Evolutionary conservation across 2,329 filamentous ascomycete genomes (phyloP).

Genomic region (Aspergillus ustus): DNA sequence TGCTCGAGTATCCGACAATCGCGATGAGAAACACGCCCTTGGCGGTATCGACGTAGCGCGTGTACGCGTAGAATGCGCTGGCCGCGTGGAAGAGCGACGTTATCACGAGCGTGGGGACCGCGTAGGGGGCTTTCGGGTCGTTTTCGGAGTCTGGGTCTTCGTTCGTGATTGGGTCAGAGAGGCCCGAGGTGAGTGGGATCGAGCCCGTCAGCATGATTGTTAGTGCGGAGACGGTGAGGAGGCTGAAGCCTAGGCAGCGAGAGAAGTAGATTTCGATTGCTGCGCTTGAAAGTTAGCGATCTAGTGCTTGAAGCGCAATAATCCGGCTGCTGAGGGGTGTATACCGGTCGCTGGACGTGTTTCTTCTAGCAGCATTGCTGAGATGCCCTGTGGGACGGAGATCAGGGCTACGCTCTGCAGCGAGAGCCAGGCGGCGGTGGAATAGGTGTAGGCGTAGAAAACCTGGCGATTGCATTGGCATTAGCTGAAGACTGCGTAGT

Average conservation of each 20-base stretch:
- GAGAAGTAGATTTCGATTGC: constrained; percentile 75
- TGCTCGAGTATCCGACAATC: constrained; percentile 58
- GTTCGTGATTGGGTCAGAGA: constrained; percentile 46
- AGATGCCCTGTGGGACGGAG: constrained; percentile 63
- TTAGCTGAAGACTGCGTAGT: constrained; percentile 16
- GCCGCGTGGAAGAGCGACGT: constrained; percentile 69
- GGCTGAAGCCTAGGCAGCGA: constrained; percentile 69
- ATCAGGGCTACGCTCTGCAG: constrained; percentile 60
- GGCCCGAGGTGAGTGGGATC: constrained; percentile 65
- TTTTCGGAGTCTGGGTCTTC: constrained; percentile 36
- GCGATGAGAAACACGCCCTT: constrained; percentile 66
- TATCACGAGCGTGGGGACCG: constrained; percentile 67
- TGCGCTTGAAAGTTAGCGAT: constrained; percentile 32
- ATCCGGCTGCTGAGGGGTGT: constrained; percentile 20
- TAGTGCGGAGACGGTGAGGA: constrained; percentile 67
- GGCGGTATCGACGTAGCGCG: constrained; percentile 62
- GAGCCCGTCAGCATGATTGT: constrained; percentile 72
- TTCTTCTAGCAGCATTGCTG: constrained; percentile 63
- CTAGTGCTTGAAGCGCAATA: background rate
- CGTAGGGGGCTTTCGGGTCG: constrained; percentile 63
- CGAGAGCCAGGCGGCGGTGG: constrained; percentile 49
- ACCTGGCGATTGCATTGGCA: constrained; percentile 35
- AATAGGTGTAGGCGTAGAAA: constrained; percentile 51
- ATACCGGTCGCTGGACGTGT: constrained; percentile 59
- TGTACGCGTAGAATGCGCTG: constrained; percentile 70